Evolutionary conservation across 257 asterid genomes (phyloP), one percentile per base, ranked within the genome.

Genomic region (Nyctanthes arbortristis): DNA sequence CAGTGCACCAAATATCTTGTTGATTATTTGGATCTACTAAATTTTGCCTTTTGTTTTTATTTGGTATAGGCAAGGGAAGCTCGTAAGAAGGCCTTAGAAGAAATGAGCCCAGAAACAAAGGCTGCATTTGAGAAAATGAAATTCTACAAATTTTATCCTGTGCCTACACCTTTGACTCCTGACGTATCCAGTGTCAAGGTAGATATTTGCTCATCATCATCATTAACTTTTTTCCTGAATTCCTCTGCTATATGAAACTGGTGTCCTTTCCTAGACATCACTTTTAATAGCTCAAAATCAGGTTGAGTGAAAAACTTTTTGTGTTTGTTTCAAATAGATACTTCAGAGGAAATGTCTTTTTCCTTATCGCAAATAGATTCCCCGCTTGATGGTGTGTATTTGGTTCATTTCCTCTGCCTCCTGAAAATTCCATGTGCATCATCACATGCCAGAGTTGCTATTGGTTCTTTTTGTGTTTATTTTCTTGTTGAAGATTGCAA

Each of bases 71-170:
- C 97, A 47, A 87, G 84, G 85, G 94, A 82, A 65, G 90, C 96
- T 57, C 93, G 99, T 75, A 83, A 57, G 81, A 93, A 87, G 74
- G 89, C 89, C 24, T 54, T 82, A 79, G 92, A 79, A 27, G 96
- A 89, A 71, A 77, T 93, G 99, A 86, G 90, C 59, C 76, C 43
- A 5, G 90, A 82, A 71, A 74, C 88, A 45, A 93, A 57, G 88
- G 74, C 83, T 70, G 97, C 96, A 22, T 84, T 84, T 75, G 79
- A 89, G 67, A 83, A 76, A 66, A 91, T 91, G 91, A 79, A 59
- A 47, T 86, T 91, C 73, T 80, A 80, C 80, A 93, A 93, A 73
- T 93, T 89, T 80, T 93, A 93, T 84, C 99, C 97, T 1, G 92
- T 83, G 68, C 8, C 93, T 37, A 61, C 94, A 18, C 80, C 96